Percentiles rank a stretch among this genome's conserved stretches.
Evolutionary conservation across 2,329 filamentous ascomycete species (phyloP).

Genomic region (Nigrospora osmanthi): DNA sequence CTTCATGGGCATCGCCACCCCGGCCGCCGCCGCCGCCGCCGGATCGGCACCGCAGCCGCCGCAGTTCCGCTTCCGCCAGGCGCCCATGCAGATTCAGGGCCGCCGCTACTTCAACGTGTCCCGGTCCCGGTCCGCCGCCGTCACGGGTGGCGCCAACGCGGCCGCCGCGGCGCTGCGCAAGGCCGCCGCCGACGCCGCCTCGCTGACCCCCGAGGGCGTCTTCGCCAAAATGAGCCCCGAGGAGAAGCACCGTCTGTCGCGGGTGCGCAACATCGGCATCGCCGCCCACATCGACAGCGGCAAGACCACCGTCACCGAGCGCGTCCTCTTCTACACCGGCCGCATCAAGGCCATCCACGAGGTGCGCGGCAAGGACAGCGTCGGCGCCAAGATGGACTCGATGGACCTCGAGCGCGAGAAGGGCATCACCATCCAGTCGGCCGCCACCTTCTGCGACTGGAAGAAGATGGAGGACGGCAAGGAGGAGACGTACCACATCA

Average conservation of each 20-base stretch:
- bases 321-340: conserved; percentile 96
- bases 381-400: conserved; percentile 99
- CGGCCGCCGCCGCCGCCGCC: conserved; percentile 10
- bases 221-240: conserved; percentile 73
- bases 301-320: conserved; percentile 94
- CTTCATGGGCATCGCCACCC: conserved; percentile 23
- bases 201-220: conserved; percentile 50
- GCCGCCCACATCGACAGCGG: conserved; percentile 98
- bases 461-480: conserved; percentile 74
- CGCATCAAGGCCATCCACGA: conserved; percentile 97
- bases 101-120: conserved; percentile 32
- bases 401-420: conserved; percentile 99
- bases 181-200: conserved; percentile 46
- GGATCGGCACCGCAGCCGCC: conserved; percentile 7
- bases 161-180: conserved; percentile 34
- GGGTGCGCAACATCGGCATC: conserved; percentile 95
- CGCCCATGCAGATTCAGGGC: conserved; percentile 21
- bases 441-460: conserved; percentile 97
- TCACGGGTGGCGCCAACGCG: conserved; percentile 10
- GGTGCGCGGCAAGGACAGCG: conserved; percentile 86
- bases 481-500: conserved; percentile 92
- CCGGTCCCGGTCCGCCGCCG: conserved; percentile 21
- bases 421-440: conserved; percentile 98
- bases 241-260: conserved; percentile 70
- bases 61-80: conserved; percentile 21